Base-by-base conservation (phyloP, 2,329 filamentous ascomycete species). In the Calcarisporium arbuscula region DNA sequence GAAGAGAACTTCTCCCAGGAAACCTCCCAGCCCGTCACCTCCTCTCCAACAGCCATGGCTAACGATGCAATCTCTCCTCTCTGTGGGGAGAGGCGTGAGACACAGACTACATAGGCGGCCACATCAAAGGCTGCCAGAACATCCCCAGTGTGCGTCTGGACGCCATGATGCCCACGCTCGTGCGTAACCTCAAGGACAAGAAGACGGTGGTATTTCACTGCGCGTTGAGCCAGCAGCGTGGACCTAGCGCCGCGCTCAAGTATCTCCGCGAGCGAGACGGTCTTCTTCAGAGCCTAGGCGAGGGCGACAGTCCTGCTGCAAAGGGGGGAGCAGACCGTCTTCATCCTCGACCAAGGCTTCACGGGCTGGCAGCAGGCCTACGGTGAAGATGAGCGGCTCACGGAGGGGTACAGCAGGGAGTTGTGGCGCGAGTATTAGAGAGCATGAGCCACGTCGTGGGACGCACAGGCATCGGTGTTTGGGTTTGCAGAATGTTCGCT, bases 161-260 rank as follows among this genome's bases (percentile, higher is more conserved):
- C 50, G 74, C 76, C 54, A 77, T 73, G 46, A 77, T 92, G 58
- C 84, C 89, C 1, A 85, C 88, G 43, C 76, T 98, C n/a, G 70
- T 94, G 10, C 78, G 86, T 37, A 79, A 74, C 28, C 73, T 95
- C 30, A 67, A 77, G 45, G 78, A 82, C 53, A 88, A 87, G 58
- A 77, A 92, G 36, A 82, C 74, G 9, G 87, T 98, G 11, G 77
- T 98, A 2, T 98, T 98, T 59, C 92, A 98, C 64, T 98, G 92
- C 61, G 84, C 85, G 14, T 67, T 96, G 36, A 90, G 83, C 47
- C 92, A 96, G 65, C 84, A 95, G 63, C 73, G 92, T 1, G 92
- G 92, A 0, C 92, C 92, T 0, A 74, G 74, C 32, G 88, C 90
- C 4, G 92, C 92, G 4, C 62, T 95, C 47, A 71, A 73, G 50